Conservation (phyloP, 148 eudicot genomes). For the Fagopyrum esculentum region DNA sequence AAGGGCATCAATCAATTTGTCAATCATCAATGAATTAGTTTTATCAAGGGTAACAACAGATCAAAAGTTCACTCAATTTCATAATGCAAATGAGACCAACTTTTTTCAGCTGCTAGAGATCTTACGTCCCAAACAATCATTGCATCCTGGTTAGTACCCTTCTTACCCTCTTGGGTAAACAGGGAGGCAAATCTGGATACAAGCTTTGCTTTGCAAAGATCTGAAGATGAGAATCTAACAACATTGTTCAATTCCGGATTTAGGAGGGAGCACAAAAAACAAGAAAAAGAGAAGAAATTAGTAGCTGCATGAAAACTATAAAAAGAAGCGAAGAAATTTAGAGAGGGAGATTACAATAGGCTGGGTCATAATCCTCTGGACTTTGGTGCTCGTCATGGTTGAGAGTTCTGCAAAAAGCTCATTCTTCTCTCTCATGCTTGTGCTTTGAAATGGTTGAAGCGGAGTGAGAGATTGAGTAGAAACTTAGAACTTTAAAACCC, state of each 20-base stretch:
- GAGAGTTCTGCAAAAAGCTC: not conserved
- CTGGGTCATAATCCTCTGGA: slow-evolving; percentile 47
- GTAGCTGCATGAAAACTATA: not conserved
- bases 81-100: not conserved
- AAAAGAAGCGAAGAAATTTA: not conserved
- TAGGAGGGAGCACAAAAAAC: not conserved
- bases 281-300: not conserved
- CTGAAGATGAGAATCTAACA: slow-evolving; percentile 38
- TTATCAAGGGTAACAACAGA: not conserved
- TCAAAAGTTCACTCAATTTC: not conserved
- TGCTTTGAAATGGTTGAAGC: not conserved
- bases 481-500: not conserved
- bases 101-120: slow-evolving; percentile 1
- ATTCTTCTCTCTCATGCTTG: not conserved
- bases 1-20: not conserved
- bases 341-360: slow-evolving; percentile 25
- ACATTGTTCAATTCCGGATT: not conserved
- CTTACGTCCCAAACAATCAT: slow-evolving; percentile 98
- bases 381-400: slow-evolving; percentile 45
- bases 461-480: not conserved
- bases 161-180: slow-evolving; percentile 82
- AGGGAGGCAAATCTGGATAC: slow-evolving; percentile 88
- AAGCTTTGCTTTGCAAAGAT: slow-evolving; percentile 50
- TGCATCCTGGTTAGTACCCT: slow-evolving; percentile 98
- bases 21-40: not conserved